A percentile compares a stretch with the other conserved stretches of the same genome.
Conservation (phyloP, 495 filamentous ascomycete species). For the Neurospora sp. region DNA sequence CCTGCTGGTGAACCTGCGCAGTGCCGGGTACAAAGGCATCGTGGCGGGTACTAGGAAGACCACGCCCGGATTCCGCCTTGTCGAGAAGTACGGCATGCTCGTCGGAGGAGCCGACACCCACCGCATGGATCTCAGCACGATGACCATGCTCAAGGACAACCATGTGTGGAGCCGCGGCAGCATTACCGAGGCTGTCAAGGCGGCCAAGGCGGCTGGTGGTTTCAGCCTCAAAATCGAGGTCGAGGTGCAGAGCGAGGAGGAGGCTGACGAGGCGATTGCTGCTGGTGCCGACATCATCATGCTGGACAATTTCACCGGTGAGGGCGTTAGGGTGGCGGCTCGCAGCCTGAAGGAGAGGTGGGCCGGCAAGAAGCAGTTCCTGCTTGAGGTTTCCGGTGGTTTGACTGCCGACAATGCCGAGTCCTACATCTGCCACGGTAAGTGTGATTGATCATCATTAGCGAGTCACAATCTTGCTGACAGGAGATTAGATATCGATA, state of each 20-base stretch:
- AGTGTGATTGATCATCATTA: slow-evolving; percentile 10
- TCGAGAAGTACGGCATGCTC: slow-evolving; percentile 97
- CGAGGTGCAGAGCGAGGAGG: slow-evolving; percentile 76
- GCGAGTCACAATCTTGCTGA: slow-evolving; percentile 9
- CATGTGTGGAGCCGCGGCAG: slow-evolving; percentile 84
- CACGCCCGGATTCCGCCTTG: slow-evolving; percentile 87
- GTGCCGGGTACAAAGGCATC: slow-evolving; percentile 65
- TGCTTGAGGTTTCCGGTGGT: slow-evolving; percentile 89
- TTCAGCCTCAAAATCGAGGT: slow-evolving; percentile 94
- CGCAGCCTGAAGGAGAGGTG: slow-evolving; percentile 64
- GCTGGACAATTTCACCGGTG: slow-evolving; percentile 85
- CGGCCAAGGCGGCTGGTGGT: slow-evolving; percentile 75
- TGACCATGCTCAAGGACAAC: slow-evolving; percentile 99
- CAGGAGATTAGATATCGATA: slow-evolving; percentile 64
- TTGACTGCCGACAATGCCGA: slow-evolving; percentile 77
- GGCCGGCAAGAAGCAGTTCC: slow-evolving; percentile 53
- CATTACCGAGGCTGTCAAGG: slow-evolving; percentile 72
- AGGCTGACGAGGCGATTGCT: slow-evolving; percentile 80
- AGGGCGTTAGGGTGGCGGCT: slow-evolving; percentile 64
- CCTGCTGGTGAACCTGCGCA: slow-evolving; percentile 41
- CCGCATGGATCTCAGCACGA: slow-evolving; percentile 79
- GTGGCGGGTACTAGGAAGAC: slow-evolving; percentile 95
- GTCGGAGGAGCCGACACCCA: slow-evolving; percentile 88
- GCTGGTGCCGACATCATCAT: slow-evolving; percentile 94
- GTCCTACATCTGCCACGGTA: slow-evolving; percentile 64